Evolutionary conservation across 75 land plant genomes (phyloP), one percentile per base, ranked within the genome.

Genomic region (Chamaecyparis obtusa): DNA sequence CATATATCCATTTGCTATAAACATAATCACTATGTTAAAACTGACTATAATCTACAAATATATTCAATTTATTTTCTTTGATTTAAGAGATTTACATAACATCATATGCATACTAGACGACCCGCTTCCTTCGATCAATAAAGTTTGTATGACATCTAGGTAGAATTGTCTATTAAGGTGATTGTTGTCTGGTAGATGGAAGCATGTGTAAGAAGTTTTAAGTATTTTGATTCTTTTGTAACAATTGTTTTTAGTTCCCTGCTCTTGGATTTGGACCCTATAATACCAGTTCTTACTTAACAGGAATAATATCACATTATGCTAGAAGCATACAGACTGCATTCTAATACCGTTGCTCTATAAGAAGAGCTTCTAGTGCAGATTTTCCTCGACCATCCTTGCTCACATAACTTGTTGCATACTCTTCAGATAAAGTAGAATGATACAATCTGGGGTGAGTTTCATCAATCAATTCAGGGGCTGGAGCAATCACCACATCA

Each of bases 381-480:
- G 15, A 14, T 81, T 81, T 81, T 41, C 83, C 83, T 27, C 13
- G 48, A 81, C 0, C 0, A 81, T 46, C 51, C 21, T 81, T 43
- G 83, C 83, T 81, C 32, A 46, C 46, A 44, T 81, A 81, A 4
- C 1, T 46, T 3, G 83, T 36, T 24, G 1, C 21, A 71, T 74
- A 89, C 76, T 82, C 90, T 21, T 33, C 56, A 87, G 56, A 78
- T 9, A 84, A 49, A 71, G 87, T 83, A 5, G 90, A 30, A 54
- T 71, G 69, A 44, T 89, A 89, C 41, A 89, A 48, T 9, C n/a
- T 44, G 0, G 90, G 90, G 49, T 87, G 80, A 3, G 39, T 39
- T 33, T 87, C 89, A 33, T 87, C 87, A 21, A 89, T 16, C 44
- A 92, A 88, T 36, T 90, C 90, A 27, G 86, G 82, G 37, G 93